Base-by-base conservation (phyloP, 345 rosid genomes). In the Aurinia saxatilis region DNA sequence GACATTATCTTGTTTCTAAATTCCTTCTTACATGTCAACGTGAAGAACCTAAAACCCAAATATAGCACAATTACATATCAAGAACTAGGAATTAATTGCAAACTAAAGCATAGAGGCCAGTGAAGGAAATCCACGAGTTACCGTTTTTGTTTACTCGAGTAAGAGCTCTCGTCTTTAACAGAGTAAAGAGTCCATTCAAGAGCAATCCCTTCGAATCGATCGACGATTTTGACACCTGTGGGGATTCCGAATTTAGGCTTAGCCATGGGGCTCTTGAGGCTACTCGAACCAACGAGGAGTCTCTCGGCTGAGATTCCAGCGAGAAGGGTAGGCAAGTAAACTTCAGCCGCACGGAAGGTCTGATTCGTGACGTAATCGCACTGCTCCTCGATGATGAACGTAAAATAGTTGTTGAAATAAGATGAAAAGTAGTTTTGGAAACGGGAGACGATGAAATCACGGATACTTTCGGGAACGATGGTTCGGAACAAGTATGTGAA, bases 171-270 rank as follows among this genome's bases (percentile, higher is more conserved):
- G 14, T 25, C 38, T 33, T 9, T 12, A 2, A 8, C 60, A 19
- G 60, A 68, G 29, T 12, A 46, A 30, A 68, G 67, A 12, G 52
- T 50, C 73, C 73, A 68, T 12, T 60, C 54, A 15, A 68, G 59
- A 19, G 1, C 21, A 46, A 68, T 60, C 19, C 73, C 67, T 19
- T 68, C 38, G n/a, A 48, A 68, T 6, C 42, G 15, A 31, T 68
- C 67, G 15, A n/a, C 3, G 53, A 60, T 68, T 17, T 59, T 60
- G 30, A 60, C 25, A 0, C 51, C 46, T 0, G 42, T 39, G 0
- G 73, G 73, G 16, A 68, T 60, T 31, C 73, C 65, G 0, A 40
- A 36, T 9, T 41, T 60, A 3, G 66, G 67, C 10, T 36, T 31
- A 44, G 73, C 73, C 1, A 14, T 23, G 8, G 60, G 67, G 31